Base-by-base conservation (phyloP, 352 stramenopile genomes). In the Globisporangium heterothallicum region DNA sequence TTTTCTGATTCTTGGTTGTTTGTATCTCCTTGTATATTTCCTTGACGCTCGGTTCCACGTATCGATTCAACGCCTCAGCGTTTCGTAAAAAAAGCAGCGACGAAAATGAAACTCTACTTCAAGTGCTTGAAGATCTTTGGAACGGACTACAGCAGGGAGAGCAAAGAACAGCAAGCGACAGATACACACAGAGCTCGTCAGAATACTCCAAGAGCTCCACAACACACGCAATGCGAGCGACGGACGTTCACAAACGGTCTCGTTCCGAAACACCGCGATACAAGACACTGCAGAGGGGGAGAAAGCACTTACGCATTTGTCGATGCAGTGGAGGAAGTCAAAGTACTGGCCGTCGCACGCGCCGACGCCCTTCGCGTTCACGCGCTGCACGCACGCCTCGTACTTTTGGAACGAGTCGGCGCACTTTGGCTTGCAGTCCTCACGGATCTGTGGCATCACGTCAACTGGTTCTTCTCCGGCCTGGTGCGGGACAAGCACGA, bases 281-380 rank as follows among this genome's bases (percentile, higher is more conserved):
- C n/a, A n/a, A n/a, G n/a, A n/a, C n/a, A n/a, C n/a, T n/a, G n/a
- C n/a, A n/a, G n/a, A n/a, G n/a, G n/a, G n/a, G n/a, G n/a, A n/a
- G n/a, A 6, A 16, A 19, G 6, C 16, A 81, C 79, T 45, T 87
- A 96, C 88, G 72, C 93, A 98, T 84, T 97, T 87, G 71, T 98
- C 93, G 50, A 97, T 84, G 70, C 93, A 98, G 77, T 97, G 86
- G 61, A 97, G 76, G 58, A 90, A 88, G 70, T 98, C 94, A 63
- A 97, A 98, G 72, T 97, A 98, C 79, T 97, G 96, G 61, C 88
- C 89, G 61, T 97, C 91, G 68, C 94, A 98, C 50, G 88, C 79
- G 30, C 90, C 92, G 32, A 97, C 86, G 45, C 88, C 88, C 72
- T 96, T 97, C 59, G 76, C 78, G 45, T 80, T 84, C 59, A 98